Evolutionary conservation across 202 grass and related monocot species (phyloP).

Genomic region (Zizania palustris): DNA sequence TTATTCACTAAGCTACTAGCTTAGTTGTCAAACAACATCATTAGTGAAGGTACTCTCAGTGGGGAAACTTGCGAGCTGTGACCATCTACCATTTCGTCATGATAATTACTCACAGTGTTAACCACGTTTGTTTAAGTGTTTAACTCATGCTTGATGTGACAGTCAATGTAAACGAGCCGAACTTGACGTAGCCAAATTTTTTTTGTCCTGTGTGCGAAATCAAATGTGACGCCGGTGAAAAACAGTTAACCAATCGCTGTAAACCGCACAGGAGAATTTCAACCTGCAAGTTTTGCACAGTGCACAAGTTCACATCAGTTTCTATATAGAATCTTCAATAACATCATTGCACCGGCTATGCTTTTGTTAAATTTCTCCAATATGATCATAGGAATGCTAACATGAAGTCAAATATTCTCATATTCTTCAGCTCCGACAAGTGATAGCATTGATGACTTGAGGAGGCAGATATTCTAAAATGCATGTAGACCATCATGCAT

Average conservation of each 20-base stretch:
- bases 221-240: constrained; percentile 28
- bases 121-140: constrained; percentile 8
- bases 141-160: constrained; percentile 39
- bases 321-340: constrained; percentile 29
- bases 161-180: constrained; percentile 29
- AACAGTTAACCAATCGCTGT: constrained; percentile 8
- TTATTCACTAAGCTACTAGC: not conserved
- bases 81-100: constrained; percentile 9
- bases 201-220: constrained; percentile 30
- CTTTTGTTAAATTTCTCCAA: constrained; percentile 36
- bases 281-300: not conserved
- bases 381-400: constrained; percentile 19
- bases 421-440: constrained; percentile 9
- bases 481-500: constrained; percentile 14
- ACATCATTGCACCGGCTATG: constrained; percentile 46
- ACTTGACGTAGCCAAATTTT: not conserved
- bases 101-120: constrained; percentile 36
- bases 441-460: constrained; percentile 38
- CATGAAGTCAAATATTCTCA: constrained; percentile 32
- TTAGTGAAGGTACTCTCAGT: constrained; percentile 3
- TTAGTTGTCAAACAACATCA: not conserved
- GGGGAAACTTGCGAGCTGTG: not conserved
- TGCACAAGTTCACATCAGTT: constrained; percentile 11
- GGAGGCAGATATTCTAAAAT: constrained; percentile 31
- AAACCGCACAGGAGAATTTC: constrained; percentile 31